Evolutionary conservation across 306 rosid genomes (phyloP), one percentile per base, ranked within the genome.

Genomic region (Begonia masoniana): DNA sequence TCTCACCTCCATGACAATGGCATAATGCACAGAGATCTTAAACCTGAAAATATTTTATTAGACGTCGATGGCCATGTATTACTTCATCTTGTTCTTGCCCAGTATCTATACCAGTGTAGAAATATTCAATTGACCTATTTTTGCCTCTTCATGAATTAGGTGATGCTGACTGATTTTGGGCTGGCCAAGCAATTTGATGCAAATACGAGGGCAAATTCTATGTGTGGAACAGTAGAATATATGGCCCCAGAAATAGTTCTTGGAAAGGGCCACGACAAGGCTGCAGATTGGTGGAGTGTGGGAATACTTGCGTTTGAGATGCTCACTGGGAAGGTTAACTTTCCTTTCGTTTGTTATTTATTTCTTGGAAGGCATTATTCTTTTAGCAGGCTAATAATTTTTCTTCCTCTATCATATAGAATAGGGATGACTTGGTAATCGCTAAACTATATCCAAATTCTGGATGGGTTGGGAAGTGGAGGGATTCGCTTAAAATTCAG

Each of bases 271-370:
- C 97, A 89, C 26, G 77, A 89, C 68, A 89, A 89, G 73, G 97
- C 91, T 66, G 91, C 97, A 16, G 97, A 89, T 66, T 89, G 97
- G 97, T 89, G 97, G 97, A 89, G 97, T 39, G 94, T 89, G 39
- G 97, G 97, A 42, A 52, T 89, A 66, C 76, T 89, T 6, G 60
- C 85, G 57, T 89, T 80, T 73, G 97, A 89, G 84, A 89, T 89
- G 97, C 94, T 89, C 61, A 80, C 97, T 4, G 95, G 95, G 66
- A 89, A 89, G 97, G 97, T 89, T 12, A 63, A 66, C 55, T 6
- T 63, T 45, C 13, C 4, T 45, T 45, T 45, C 13, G 7, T 31
- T 31, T 31, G 39, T 31, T 31, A 31, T 6, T 31, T 31, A 31
- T 31, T 31, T 7, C 39, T 31, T 31, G 39, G 9, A 6, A 4